Conservation (phyloP, 2,329 filamentous ascomycete genomes). For the Calonectria pseudoturangicola region DNA sequence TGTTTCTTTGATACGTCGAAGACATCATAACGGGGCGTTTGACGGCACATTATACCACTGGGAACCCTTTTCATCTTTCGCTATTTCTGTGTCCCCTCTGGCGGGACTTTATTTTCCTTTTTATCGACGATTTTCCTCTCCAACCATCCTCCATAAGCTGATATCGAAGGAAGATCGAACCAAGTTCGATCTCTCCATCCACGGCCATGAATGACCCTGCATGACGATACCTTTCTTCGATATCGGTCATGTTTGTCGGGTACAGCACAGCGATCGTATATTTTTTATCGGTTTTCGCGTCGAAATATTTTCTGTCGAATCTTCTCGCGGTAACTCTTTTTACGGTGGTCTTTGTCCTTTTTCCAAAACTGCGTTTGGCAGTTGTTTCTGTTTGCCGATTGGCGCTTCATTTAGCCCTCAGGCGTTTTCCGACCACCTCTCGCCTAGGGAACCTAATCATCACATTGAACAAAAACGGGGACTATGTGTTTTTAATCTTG, state of each 20-base stretch:
- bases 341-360: constrained; percentile 57
- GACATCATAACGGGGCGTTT: constrained; percentile 57
- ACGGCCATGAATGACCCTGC: constrained; percentile 70
- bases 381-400: constrained; percentile 45
- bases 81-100: constrained; percentile 47
- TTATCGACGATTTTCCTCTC: constrained; percentile 53
- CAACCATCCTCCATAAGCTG: constrained; percentile 57
- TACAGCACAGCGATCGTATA: constrained; percentile 76
- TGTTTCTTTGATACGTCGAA: constrained; percentile 49
- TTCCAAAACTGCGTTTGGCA: constrained; percentile 47
- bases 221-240: constrained; percentile 73
- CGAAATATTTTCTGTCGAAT: constrained; percentile 54
- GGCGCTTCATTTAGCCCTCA: constrained; percentile 49
- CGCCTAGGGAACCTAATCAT: constrained; percentile 55
- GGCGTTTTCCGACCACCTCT: constrained; percentile 52
- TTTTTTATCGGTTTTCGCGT: constrained; percentile 56
- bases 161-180: constrained; percentile 44
- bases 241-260: constrained; percentile 76
- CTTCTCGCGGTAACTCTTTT: constrained; percentile 54
- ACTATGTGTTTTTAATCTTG: constrained; percentile 53
- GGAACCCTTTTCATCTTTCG: constrained; percentile 46
- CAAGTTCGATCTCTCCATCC: constrained; percentile 45
- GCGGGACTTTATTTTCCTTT: constrained; percentile 45
- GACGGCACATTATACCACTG: constrained; percentile 61
- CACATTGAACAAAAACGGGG: constrained; percentile 53